Percentiles rank a stretch among this genome's conserved stretches.
These are phyloP conservation scores for Daldinia decipiens DNA, from an alignment of 495 filamentous ascomycete genomes.

Conservation along the genomic window DNA sequence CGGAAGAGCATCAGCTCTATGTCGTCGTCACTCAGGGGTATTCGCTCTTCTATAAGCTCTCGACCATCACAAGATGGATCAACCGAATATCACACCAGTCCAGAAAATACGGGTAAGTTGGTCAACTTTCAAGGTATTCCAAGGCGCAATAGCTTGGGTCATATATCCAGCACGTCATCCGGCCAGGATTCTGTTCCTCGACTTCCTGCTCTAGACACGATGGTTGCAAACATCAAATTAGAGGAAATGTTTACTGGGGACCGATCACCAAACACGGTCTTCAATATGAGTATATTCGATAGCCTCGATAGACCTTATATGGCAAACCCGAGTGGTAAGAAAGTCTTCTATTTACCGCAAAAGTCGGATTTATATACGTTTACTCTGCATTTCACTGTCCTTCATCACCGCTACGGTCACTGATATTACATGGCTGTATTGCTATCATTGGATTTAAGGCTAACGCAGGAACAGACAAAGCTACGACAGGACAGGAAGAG, in stretches of 20 bases:
- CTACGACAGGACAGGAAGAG: background rate
- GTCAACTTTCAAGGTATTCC: background rate
- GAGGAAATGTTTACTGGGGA: background rate
- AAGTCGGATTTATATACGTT: background rate
- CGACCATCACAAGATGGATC: slow-evolving; percentile 21
- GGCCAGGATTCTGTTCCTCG: slow-evolving; percentile 24
- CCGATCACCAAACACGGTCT: slow-evolving; percentile 17
- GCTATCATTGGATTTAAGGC: background rate
- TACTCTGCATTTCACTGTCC: background rate
- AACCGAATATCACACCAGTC: slow-evolving; percentile 6
- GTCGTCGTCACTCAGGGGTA: slow-evolving; percentile 38
- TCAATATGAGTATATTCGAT: slow-evolving; percentile 36
- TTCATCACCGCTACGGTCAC: background rate
- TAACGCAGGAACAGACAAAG: slow-evolving; percentile 10
- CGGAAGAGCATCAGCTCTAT: slow-evolving; percentile 44
- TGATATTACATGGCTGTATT: background rate
- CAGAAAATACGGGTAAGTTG: background rate
- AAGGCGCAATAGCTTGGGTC: slow-evolving; percentile 25
- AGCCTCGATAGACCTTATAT: slow-evolving; percentile 7
- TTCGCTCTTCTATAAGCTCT: slow-evolving; percentile 23
- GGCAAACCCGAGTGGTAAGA: slow-evolving; percentile 23
- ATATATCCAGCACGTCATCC: slow-evolving; percentile 13
- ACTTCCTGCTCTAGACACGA: slow-evolving; percentile 34
- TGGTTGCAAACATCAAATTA: slow-evolving; percentile 11
- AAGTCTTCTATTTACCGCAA: background rate